Evolutionary conservation across 306 rosid species (phyloP).

Genomic region (Fragaria iinumae): DNA sequence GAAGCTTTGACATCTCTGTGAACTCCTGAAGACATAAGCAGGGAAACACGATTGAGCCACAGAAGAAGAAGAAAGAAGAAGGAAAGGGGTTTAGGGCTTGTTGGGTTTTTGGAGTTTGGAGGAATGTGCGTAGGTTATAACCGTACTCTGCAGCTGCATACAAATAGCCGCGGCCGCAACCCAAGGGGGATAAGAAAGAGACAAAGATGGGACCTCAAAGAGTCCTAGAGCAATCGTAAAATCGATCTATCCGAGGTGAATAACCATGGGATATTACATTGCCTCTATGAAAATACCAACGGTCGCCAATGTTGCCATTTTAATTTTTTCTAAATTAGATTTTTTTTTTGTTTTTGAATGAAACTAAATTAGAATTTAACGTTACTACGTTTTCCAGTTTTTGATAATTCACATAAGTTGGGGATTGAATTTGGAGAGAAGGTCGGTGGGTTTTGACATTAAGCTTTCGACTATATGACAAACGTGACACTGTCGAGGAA

Average conservation of each 20-base stretch:
- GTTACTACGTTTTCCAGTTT: not conserved
- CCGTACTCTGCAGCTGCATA: constrained; percentile 10
- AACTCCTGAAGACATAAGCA: constrained; percentile 19
- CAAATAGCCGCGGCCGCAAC: constrained; percentile 20
- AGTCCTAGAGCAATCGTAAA: constrained; percentile 10
- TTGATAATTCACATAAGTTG: not conserved
- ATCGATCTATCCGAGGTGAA: constrained; percentile 42
- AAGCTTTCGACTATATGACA: not conserved
- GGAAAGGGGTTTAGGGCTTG: not conserved
- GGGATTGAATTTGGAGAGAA: not conserved
- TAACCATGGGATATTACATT: not conserved
- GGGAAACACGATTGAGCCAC: constrained; percentile 22
- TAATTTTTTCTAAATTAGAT: not conserved
- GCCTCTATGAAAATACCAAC: not conserved
- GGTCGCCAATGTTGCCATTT: not conserved
- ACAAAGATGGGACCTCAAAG: constrained; percentile 3
- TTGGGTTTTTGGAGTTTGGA: not conserved
- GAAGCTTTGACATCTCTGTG: constrained; percentile 4
- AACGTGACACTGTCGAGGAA: constrained; percentile 13
- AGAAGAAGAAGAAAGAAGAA: not conserved
- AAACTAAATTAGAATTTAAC: too few species aligned
- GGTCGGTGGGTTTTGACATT: not conserved
- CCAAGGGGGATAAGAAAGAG: constrained; percentile 8
- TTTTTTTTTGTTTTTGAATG: too few species aligned
- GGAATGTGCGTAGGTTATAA: constrained; percentile 1